Percentiles rank a stretch among this genome's conserved stretches.
These are phyloP conservation scores for Sarcomyxa edulis DNA, from an alignment of 768 basidiomycete species.

Conservation along the genomic window DNA sequence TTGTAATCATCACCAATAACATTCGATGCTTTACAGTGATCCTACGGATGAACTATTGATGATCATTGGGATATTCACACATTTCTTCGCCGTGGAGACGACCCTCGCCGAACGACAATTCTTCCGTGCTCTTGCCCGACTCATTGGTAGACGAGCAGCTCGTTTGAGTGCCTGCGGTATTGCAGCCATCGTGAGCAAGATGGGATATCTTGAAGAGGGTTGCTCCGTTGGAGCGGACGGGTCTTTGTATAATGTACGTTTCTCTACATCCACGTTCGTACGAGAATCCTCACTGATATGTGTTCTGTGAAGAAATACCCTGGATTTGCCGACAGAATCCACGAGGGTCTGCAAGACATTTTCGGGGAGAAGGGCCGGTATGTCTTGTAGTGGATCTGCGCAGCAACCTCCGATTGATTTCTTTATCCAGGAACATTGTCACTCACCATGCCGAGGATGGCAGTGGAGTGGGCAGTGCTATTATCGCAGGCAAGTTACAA, in stretches of 20 bases:
- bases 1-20: neutral
- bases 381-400: slow-evolving; percentile 19
- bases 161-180: slow-evolving; percentile 93
- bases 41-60: slow-evolving; percentile 95
- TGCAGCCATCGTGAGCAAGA: slow-evolving; percentile 93
- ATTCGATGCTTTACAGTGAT: slow-evolving; percentile 48
- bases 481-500: slow-evolving; percentile 65
- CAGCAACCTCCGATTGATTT: neutral
- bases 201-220: slow-evolving; percentile 87
- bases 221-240: slow-evolving; percentile 92
- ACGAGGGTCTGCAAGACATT: slow-evolving; percentile 89
- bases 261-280: neutral
- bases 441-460: slow-evolving; percentile 88
- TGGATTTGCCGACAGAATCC: slow-evolving; percentile 87
- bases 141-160: slow-evolving; percentile 87
- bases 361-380: slow-evolving; percentile 95
- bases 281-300: neutral
- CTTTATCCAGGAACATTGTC: slow-evolving; percentile 48
- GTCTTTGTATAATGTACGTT: slow-evolving; percentile 85
- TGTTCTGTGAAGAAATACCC: slow-evolving; percentile 88
- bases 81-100: slow-evolving; percentile 96
- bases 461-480: slow-evolving; percentile 93
- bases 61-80: slow-evolving; percentile 94
- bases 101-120: slow-evolving; percentile 96
- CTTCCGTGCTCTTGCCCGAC: slow-evolving; percentile 88